Percentiles rank a stretch among this genome's conserved stretches.
These are phyloP conservation scores for Physcomitrium patens DNA, from an alignment of 225 moss, liverwort and hornwort genomes.

Conservation along the genomic window DNA sequence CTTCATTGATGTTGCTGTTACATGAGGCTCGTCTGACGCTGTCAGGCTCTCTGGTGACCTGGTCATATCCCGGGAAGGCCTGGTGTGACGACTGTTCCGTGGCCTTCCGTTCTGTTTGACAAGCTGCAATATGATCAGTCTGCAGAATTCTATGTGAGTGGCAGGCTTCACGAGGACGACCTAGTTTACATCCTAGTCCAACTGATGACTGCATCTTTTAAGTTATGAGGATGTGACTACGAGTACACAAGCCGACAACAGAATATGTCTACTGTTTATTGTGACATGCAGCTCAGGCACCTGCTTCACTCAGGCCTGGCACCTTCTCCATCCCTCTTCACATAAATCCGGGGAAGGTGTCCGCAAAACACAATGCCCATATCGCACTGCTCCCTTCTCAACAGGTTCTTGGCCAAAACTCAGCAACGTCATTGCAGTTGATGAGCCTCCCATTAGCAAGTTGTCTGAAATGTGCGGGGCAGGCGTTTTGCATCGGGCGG, in stretches of 20 bases:
- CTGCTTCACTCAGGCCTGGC: constrained; percentile 76
- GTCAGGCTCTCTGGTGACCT: constrained; percentile 68
- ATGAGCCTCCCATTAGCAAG: constrained; percentile 8
- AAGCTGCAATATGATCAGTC: constrained; percentile 67
- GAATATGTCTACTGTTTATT: constrained; percentile 21
- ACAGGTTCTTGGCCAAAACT: constrained; percentile 54
- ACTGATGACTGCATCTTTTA: constrained; percentile 39
- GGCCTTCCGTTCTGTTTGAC: constrained; percentile 49
- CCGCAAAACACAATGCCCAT: constrained; percentile 86
- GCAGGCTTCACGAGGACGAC: constrained; percentile 42
- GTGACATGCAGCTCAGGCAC: constrained; percentile 62
- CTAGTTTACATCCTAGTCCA: constrained; percentile 43
- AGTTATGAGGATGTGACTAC: constrained; percentile 29
- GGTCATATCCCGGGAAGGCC: constrained; percentile 65
- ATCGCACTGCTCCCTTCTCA: constrained; percentile 82
- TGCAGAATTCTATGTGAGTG: constrained; percentile 66
- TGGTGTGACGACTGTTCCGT: constrained; percentile 68
- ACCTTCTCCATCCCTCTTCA: constrained; percentile 84
- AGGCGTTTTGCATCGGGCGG: constrained; percentile 8
- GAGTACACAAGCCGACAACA: constrained; percentile 22
- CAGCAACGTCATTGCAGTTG: constrained; percentile 9
- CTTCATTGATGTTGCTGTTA: constrained; percentile 43
- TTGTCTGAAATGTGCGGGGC: constrained; percentile 9
- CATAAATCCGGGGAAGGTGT: constrained; percentile 97
- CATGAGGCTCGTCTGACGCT: constrained; percentile 58